A percentile compares a stretch with the other conserved stretches of the same genome.
phyloP scores from a whole-genome alignment of 805 yeast species.

The Barnettozyma salicaria region DNA sequence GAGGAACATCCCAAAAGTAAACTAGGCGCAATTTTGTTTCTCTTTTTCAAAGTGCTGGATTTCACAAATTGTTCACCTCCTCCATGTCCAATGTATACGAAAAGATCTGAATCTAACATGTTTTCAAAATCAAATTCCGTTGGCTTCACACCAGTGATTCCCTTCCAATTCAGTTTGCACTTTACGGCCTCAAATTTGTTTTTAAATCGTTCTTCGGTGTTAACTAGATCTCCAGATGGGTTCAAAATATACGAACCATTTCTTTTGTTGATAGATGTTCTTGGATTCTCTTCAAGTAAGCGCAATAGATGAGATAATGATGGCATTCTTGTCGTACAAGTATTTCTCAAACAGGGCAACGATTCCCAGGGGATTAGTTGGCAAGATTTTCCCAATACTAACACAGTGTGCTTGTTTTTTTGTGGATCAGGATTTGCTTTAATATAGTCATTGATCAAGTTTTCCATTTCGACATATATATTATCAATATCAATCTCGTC shows the following conservation, averaged over 20 bases:
- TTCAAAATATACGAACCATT: conserved; percentile 64
- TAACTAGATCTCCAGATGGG: conserved; percentile 70
- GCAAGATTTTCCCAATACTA: conserved; percentile 63
- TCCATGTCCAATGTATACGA: conserved; percentile 89
- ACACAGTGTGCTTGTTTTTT: conserved; percentile 48
- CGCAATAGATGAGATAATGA: conserved; percentile 44
- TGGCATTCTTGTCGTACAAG: conserved; percentile 72
- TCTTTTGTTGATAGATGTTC: conserved; percentile 20
- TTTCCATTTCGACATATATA: conserved; percentile 47
- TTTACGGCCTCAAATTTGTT: conserved; percentile 33
- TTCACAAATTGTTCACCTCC: conserved; percentile 85
- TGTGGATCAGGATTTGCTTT: conserved; percentile 10
- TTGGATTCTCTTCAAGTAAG: conserved; percentile 25
- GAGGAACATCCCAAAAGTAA: conserved; percentile 89
- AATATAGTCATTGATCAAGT: conserved; percentile 34
- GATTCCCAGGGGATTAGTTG: conserved; percentile 90
- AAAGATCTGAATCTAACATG: conserved; percentile 43
- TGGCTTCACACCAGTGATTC: conserved; percentile 53
- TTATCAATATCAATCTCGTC: conserved; percentile 59
- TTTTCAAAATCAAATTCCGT: conserved; percentile 44
- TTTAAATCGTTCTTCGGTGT: conserved; percentile 58
- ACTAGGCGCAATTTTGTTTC: conserved; percentile 45
- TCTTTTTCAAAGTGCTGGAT: conserved; percentile 44
- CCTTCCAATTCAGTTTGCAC: conserved; percentile 39
- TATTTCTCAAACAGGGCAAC: conserved; percentile 44